phyloP scores from a whole-genome alignment of 2,329 filamentous ascomycete genomes.

The Fusarium temperatum region DNA sequence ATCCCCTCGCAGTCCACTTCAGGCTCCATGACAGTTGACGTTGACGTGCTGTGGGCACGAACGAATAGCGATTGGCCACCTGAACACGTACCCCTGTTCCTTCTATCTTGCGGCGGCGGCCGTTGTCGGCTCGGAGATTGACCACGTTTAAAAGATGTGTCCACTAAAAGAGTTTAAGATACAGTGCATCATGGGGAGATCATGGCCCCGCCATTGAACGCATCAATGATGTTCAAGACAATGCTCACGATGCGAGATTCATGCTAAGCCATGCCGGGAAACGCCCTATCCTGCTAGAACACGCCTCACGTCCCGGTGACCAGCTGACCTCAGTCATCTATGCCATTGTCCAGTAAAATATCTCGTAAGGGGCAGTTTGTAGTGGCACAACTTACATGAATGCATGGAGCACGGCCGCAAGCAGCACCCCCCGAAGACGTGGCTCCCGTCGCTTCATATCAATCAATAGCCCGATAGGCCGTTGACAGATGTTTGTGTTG shows the following conservation, averaged over 20 bases:
- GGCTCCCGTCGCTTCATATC: constrained; percentile 3
- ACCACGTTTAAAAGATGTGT: constrained; percentile 17
- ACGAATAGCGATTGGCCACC: constrained; percentile 33
- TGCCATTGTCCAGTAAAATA: constrained; percentile 22
- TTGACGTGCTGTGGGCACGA: constrained; percentile 31
- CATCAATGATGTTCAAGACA: constrained; percentile 15
- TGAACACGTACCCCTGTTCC: constrained; percentile 9
- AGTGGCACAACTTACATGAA: constrained; percentile 37
- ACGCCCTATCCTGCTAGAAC: constrained; percentile 16
- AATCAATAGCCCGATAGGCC: constrained; percentile 20
- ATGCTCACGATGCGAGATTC: constrained; percentile 8
- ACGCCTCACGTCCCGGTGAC: constrained; percentile 25
- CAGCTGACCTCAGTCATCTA: constrained; percentile 31
- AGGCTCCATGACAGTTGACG: constrained; percentile 16
- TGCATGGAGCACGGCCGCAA: constrained; percentile 19
- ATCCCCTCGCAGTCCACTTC: constrained; percentile 29
- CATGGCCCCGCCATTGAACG: constrained; percentile 10
- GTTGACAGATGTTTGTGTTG: constrained; percentile 1
- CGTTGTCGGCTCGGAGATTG: constrained; percentile 27
- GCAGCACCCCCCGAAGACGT: constrained; percentile 14
- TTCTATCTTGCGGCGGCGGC: neutral
- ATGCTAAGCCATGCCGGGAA: constrained; percentile 27
- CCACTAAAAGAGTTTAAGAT: constrained; percentile 11
- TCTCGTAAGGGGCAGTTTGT: constrained; percentile 9
- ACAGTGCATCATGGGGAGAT: constrained; percentile 23